These are phyloP conservation scores for Eucalyptus globulus DNA, from an alignment of 345 rosid genomes.

Conservation along the genomic window DNA sequence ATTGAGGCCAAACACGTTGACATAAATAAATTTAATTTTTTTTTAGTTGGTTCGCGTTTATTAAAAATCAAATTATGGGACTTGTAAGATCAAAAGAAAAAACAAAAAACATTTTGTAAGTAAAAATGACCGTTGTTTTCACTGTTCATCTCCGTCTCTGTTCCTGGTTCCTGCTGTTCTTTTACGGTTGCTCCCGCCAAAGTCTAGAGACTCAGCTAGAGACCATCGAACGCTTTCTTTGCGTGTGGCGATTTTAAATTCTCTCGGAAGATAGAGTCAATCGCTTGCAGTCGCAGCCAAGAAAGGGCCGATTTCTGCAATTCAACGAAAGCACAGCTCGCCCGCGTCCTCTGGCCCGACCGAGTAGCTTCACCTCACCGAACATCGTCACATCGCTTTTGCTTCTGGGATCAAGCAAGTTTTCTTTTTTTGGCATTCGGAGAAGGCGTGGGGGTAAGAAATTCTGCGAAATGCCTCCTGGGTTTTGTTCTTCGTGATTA, in stretches of 20 bases:
- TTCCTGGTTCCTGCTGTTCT: neutral
- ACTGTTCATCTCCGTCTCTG: neutral
- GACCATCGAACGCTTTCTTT: neutral
- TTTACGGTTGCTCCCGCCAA: neutral
- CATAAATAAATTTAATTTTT: too few relatives aligned
- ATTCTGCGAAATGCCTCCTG: neutral
- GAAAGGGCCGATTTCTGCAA: neutral
- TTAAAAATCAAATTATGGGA: neutral
- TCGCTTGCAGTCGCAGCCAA: neutral
- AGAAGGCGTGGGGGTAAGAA: neutral
- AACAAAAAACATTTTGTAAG: neutral
- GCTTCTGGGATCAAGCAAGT: neutral
- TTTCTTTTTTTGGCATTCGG: neutral
- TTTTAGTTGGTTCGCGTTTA: neutral
- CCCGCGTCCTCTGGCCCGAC: neutral
- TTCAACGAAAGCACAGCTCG: neutral
- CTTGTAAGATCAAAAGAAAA: neutral
- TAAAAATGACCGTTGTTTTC: neutral
- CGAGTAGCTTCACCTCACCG: neutral
- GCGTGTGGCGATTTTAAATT: neutral
- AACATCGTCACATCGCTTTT: neutral
- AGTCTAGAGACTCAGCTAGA: neutral
- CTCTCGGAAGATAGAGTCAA: neutral
- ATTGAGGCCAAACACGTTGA: neutral
- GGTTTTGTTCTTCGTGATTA: neutral